These are phyloP conservation scores for Nicotiana undulata DNA, from an alignment of 257 asterid species.

Conservation along the genomic window DNA sequence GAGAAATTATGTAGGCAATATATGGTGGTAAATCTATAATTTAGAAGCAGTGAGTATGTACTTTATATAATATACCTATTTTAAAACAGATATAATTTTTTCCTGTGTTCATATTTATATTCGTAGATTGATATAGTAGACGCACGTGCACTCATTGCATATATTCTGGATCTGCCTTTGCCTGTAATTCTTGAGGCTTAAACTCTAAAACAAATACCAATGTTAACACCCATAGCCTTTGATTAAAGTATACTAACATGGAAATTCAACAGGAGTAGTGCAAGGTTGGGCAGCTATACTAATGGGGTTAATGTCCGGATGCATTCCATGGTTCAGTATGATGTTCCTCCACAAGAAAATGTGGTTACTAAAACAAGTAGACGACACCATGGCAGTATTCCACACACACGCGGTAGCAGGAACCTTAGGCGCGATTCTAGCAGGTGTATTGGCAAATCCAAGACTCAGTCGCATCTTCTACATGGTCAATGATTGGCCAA, in stretches of 20 bases:
- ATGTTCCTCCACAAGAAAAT: constrained; percentile 74
- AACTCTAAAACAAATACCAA: background rate
- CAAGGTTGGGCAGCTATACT: constrained; percentile 88
- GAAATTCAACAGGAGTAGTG: constrained; percentile 44
- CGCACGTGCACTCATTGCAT: background rate
- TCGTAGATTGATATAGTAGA: background rate
- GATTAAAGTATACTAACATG: background rate
- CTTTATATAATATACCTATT: too few relatives aligned
- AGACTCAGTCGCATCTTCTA: constrained; percentile 42
- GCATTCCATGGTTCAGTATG: constrained; percentile 82
- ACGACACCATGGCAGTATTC: constrained; percentile 73
- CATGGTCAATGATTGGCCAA: constrained; percentile 19
- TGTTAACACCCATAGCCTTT: background rate
- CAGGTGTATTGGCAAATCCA: constrained; percentile 68
- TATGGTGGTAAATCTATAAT: background rate
- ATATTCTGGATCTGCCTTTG: background rate
- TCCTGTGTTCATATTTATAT: too few relatives aligned
- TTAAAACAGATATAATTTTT: too few relatives aligned
- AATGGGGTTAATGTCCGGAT: constrained; percentile 68
- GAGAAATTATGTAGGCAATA: background rate
- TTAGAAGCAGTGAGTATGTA: background rate
- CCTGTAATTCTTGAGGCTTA: background rate
- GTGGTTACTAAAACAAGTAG: constrained; percentile 47
- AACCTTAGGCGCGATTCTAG: constrained; percentile 56
- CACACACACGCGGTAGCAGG: constrained; percentile 90